Percentiles rank a stretch among this genome's conserved stretches.
Conservation (phyloP, 345 rosid genomes). For the Citrus hindsii region DNA sequence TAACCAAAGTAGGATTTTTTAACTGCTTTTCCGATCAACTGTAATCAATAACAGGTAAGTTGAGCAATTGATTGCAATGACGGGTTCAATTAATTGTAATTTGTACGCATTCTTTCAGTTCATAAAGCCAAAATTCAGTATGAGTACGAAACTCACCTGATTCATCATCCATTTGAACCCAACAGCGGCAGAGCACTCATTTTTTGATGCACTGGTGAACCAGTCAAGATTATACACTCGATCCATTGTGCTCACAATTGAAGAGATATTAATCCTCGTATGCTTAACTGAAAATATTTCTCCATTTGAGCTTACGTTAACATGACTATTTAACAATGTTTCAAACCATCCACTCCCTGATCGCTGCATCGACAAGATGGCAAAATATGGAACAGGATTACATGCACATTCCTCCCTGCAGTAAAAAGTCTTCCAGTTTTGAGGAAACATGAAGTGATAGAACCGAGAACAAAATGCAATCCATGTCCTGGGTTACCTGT, state of each 20-base stretch:
- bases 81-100: no score
- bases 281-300: conserved; percentile 31
- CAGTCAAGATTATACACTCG: conserved; percentile 32
- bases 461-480: neutral
- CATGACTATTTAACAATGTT: conserved; percentile 40
- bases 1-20: no score
- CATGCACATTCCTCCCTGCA: conserved; percentile 34
- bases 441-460: neutral
- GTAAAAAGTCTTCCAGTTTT: neutral
- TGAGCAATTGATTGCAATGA: no score
- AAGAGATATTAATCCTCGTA: conserved; percentile 28
- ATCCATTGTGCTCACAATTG: conserved; percentile 24
- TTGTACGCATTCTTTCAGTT: neutral
- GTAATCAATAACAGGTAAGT: no score
- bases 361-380: conserved; percentile 42
- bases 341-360: conserved; percentile 47
- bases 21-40: no score
- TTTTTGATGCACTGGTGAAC: conserved; percentile 39
- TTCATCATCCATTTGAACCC: conserved; percentile 47
- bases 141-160: conserved; percentile 19
- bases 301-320: conserved; percentile 41
- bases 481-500: conserved; percentile 15
- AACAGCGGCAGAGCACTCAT: conserved; percentile 37
- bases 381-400: conserved; percentile 36
- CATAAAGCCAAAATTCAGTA: neutral